These are phyloP conservation scores for Schoenoplectus tabernaemontani DNA, from an alignment of 202 grass and related monocot species.

Conservation along the genomic window DNA sequence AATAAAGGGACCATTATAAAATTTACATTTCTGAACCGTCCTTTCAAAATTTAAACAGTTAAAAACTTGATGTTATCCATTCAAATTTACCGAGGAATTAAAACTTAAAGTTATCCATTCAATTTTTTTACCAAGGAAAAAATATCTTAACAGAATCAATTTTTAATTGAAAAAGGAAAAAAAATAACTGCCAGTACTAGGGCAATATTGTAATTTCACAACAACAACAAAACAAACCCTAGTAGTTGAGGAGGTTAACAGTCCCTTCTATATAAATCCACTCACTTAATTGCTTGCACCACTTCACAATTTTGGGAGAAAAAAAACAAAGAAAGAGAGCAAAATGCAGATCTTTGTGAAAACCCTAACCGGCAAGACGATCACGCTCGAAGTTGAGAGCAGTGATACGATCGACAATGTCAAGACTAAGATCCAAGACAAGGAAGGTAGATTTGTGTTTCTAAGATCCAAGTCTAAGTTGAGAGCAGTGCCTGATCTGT, in stretches of 20 bases:
- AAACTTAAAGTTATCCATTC: no score
- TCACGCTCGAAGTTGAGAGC: slow-evolving; percentile 14
- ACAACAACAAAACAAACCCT: not conserved
- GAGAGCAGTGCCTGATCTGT: no score
- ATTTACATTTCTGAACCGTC: not conserved
- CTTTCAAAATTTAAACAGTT: not conserved
- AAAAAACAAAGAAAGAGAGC: not conserved
- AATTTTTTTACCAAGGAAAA: not conserved
- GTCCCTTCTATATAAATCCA: not conserved
- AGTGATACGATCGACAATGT: not conserved
- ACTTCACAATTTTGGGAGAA: not conserved
- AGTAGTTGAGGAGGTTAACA: not conserved
- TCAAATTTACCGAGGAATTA: no score
- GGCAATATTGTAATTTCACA: not conserved
- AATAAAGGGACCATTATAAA: no score
- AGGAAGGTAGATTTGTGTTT: not conserved
- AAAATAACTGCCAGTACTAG: not conserved
- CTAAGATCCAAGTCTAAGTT: no score
- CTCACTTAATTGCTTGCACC: not conserved
- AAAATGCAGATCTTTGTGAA: slow-evolving; percentile 17
- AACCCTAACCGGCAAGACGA: slow-evolving; percentile 13
- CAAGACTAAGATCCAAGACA: slow-evolving; percentile 9
- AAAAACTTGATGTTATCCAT: not conserved
- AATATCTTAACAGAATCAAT: not conserved
- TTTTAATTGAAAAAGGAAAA: not conserved